Conservation (phyloP, 345 rosid species). For the Hypericum androsaemum region DNA sequence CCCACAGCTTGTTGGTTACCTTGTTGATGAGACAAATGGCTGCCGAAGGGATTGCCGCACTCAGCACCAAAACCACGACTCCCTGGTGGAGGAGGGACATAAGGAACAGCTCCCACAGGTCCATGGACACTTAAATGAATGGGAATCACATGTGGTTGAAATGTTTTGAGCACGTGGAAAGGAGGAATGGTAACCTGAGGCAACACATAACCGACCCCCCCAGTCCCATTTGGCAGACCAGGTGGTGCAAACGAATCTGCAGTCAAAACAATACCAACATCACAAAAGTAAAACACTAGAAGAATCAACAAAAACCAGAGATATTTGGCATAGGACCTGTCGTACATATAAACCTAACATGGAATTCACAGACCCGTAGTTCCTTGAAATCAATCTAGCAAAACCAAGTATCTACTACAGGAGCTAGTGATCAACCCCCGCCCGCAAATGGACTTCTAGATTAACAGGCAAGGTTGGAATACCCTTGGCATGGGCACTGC, state of each 20-base stretch:
- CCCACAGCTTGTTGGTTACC: conserved; percentile 68
- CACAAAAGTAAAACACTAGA: no score
- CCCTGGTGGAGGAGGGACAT: conserved; percentile 78
- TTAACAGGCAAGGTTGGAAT: conserved; percentile 5
- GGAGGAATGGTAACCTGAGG: conserved; percentile 75
- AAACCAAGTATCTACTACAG: no score
- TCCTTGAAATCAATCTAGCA: no score
- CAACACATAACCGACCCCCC: conserved; percentile 73
- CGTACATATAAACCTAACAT: no score
- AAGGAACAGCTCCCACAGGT: conserved; percentile 90
- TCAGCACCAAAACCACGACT: conserved; percentile 82
- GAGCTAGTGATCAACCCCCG: no score
- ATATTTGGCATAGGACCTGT: no score
- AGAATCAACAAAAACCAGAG: no score
- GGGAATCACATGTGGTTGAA: conserved; percentile 96
- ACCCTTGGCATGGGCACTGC: conserved; percentile 78
- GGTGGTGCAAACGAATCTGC: conserved; percentile 72
- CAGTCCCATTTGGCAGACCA: conserved; percentile 78
- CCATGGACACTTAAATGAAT: conserved; percentile 80
- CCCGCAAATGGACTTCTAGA: no score
- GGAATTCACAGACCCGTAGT: no score
- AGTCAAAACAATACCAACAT: conserved; percentile 2
- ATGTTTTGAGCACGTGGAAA: conserved; percentile 74
- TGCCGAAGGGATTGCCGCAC: conserved; percentile 64
- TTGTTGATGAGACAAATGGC: conserved; percentile 80